Conservation (phyloP, 495 filamentous ascomycete species). For the Xylaria flabelliformis region DNA sequence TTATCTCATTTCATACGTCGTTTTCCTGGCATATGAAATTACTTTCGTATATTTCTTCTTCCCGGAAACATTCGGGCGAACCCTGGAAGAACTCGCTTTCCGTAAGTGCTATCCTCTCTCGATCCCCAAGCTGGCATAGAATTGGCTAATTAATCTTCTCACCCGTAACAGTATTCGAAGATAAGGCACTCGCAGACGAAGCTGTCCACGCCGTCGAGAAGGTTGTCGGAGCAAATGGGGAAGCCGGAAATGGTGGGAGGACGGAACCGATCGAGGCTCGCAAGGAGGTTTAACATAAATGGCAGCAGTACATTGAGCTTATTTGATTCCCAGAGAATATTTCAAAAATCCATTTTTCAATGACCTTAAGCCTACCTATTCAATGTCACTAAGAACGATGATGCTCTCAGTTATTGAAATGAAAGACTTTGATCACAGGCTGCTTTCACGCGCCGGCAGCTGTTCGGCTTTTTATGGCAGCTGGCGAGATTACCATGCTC, state of each 20-base stretch:
- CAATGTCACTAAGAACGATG: background rate
- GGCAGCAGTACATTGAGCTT: background rate
- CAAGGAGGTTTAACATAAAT: constrained; percentile 3
- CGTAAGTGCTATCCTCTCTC: constrained; percentile 48
- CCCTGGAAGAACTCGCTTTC: constrained; percentile 70
- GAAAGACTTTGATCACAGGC: background rate
- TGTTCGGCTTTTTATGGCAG: background rate
- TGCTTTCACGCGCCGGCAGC: background rate
- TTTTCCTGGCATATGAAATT: constrained; percentile 64
- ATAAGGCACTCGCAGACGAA: constrained; percentile 48
- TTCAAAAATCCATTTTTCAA: background rate
- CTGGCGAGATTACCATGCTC: background rate
- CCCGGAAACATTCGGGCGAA: constrained; percentile 67
- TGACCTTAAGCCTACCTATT: background rate
- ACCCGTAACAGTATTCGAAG: constrained; percentile 50
- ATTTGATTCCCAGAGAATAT: background rate
- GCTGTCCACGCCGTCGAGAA: constrained; percentile 50
- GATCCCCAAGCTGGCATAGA: background rate
- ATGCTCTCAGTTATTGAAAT: background rate
- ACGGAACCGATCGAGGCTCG: background rate
- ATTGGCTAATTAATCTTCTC: constrained; percentile 21
- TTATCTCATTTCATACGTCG: constrained; percentile 59
- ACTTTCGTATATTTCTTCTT: constrained; percentile 68
- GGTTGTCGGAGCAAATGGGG: constrained; percentile 33
- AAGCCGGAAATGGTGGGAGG: background rate